Base-by-base conservation (phyloP, 2,329 filamentous ascomycete species). In the Aspergillus sp. region DNA sequence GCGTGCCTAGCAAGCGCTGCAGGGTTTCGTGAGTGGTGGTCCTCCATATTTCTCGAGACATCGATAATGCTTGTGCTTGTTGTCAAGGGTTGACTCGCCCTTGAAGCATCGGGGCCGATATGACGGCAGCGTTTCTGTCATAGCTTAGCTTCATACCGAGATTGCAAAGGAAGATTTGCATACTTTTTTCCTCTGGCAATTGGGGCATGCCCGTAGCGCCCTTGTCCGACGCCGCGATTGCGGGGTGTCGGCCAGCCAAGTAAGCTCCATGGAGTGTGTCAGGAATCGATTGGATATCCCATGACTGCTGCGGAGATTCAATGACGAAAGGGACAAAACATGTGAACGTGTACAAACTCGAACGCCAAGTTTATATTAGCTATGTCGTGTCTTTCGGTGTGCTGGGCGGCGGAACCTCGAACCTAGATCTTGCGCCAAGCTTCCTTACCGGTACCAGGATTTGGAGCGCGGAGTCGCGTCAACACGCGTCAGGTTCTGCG, bases 121-220 rank as follows among this genome's bases (percentile, higher is more conserved):
- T 73, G 70, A 43, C 64, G 69, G 49, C 71, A 73, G 41, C 70
- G 71, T 68, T 73, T 73, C 71, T 73, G 56, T 50, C 27, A 12
- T 23, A 7, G 50, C 51, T 55, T 49, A 45, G 50, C 19, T 35
- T 21, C 40, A 23, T 19, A 33, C 40, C 3, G 41, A 23, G 41
- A 23, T 35, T 21, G 11, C 3, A 23, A 19, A 40, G 31, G 39
- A n/a, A 43, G 12, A 33, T 45, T 33, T 39, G 39, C 21, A 11
- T 31, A 47, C 71, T 63, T 73, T 74, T 62, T 62, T 67, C 49
- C 68, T 68, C 54, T 70, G 70, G 43, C 71, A 74, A 17, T 52
- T 57, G n/a, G 69, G 50, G 62, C 71, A 74, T 46, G 71, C 71
- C 52, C 64, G 64, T 45, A 65, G 46, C 17, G 71, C 71, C 54